Evolutionary conservation across 768 basidiomycete genomes (phyloP), one percentile per base, ranked within the genome.

Genomic region (Tephrocybe sp.): DNA sequence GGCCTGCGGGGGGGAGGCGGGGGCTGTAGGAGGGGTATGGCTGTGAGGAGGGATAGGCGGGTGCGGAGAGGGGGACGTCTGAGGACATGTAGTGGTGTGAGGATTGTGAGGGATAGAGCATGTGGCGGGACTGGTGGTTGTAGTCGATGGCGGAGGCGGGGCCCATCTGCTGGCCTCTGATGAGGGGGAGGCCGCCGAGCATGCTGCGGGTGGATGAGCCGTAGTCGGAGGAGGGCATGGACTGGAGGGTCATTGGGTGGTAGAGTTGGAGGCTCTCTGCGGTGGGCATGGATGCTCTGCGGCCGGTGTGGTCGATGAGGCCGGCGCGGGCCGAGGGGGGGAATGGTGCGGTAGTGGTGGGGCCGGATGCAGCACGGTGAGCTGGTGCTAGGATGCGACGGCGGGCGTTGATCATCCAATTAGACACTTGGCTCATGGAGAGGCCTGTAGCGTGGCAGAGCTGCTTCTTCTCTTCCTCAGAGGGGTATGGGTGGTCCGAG

Each of bases 371-470:
- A 11, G 86, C 81, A 54, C 85, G 82, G 52, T 88, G 86, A 0
- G 87, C 88, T 21, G 88, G 88, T 9, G 89, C 88, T 50, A 91
- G 79, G 62, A 91, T 91, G 57, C 88, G 83, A 53, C 88, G 80
- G 19, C 88, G 79, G 56, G 88, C 90, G 59, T 92, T 92, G 61
- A 92, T 92, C 90, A 92, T 92, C 90, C 90, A 92, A 65, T 92
- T 92, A 45, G 88, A 90, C 0, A 92, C 88, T 67, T 93, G 90
- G 68, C 78, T 82, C 88, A 92, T 92, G 70, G 84, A 88, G 55
- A 93, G 70, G 21, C 88, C 88, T 1, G 90, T 93, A 33, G 87
- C 86, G 58, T 86, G 81, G 67, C 90, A 92, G 56, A 93, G 70
- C 63, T 88, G 86, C 62, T 91, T 91, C 71, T 93, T 93, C 75